These are phyloP conservation scores for Gracilaria gracilis DNA, from an alignment of 23 red algal species.

Conservation along the genomic window DNA sequence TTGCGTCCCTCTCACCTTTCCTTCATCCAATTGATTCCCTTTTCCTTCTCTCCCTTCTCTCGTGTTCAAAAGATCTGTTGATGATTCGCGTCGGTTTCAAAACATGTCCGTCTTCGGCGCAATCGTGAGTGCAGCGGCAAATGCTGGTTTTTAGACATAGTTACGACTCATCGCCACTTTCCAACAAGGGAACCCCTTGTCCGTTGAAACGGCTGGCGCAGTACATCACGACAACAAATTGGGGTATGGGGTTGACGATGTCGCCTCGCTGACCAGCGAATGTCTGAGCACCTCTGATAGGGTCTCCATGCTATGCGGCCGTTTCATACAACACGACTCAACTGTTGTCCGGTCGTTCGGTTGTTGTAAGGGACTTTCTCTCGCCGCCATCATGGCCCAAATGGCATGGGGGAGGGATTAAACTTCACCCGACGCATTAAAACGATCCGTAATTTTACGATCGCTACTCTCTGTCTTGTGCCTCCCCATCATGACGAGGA, in stretches of 20 bases:
- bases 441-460: slow-evolving; percentile 18
- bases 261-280: too few species aligned
- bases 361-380: not conserved
- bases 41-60: not conserved
- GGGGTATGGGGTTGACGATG: not conserved
- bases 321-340: not conserved
- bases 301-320: not conserved
- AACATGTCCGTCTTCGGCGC: not conserved
- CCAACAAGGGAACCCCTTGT: too few species aligned
- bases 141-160: not conserved
- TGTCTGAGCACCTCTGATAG: too few species aligned
- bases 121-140: not conserved
- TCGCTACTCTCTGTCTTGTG: not conserved
- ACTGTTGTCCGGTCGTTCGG: not conserved
- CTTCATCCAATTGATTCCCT: not conserved
- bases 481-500: not conserved
- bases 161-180: not conserved
- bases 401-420: not conserved
- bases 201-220: not conserved
- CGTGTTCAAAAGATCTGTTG: not conserved
- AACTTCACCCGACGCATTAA: not conserved
- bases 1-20: not conserved
- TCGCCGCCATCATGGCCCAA: not conserved
- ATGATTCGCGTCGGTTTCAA: not conserved
- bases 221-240: not conserved